These are phyloP conservation scores for Neurospora intermedia DNA, from an alignment of 495 filamentous ascomycete genomes.

Conservation along the genomic window DNA sequence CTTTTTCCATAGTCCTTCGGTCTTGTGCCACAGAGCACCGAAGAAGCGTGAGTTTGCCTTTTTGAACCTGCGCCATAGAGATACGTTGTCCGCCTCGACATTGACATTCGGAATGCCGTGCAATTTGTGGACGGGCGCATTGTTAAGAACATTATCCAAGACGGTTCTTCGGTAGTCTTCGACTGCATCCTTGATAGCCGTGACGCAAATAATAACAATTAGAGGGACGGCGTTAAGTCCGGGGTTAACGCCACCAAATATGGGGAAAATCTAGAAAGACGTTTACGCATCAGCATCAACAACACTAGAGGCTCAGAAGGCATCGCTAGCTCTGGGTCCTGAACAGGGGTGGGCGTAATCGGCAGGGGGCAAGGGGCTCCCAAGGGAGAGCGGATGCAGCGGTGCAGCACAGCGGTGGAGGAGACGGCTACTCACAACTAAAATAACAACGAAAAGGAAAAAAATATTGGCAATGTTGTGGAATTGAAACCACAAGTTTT, in stretches of 20 bases:
- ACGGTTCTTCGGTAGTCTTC: slow-evolving; percentile 93
- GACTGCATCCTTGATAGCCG: slow-evolving; percentile 90
- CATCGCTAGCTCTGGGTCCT: background rate
- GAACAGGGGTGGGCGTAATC: background rate
- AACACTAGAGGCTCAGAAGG: slow-evolving; percentile 2
- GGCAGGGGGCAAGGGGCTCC: background rate
- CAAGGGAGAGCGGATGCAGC: background rate
- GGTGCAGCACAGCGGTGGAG: background rate
- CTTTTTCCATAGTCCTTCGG: slow-evolving; percentile 34
- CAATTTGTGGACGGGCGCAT: slow-evolving; percentile 85
- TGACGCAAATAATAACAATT: slow-evolving; percentile 89
- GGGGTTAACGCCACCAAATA: slow-evolving; percentile 88
- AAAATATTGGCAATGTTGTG: slow-evolving; percentile 98
- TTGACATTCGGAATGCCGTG: slow-evolving; percentile 91
- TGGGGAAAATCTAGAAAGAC: slow-evolving; percentile 69
- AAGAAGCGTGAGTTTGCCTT: slow-evolving; percentile 70
- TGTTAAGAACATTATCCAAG: slow-evolving; percentile 91
- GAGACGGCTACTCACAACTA: slow-evolving; percentile 55
- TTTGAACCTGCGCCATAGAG: slow-evolving; percentile 80
- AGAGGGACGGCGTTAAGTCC: slow-evolving; percentile 83
- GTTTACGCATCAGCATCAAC: slow-evolving; percentile 1
- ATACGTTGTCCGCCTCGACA: slow-evolving; percentile 74
- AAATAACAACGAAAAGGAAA: slow-evolving; percentile 92
- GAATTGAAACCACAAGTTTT: slow-evolving; percentile 95
- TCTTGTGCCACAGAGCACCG: slow-evolving; percentile 40